Evolutionary conservation across 495 filamentous ascomycete species (phyloP), one percentile per base, ranked within the genome.

Genomic region (Barbatosphaeria neglecta): DNA sequence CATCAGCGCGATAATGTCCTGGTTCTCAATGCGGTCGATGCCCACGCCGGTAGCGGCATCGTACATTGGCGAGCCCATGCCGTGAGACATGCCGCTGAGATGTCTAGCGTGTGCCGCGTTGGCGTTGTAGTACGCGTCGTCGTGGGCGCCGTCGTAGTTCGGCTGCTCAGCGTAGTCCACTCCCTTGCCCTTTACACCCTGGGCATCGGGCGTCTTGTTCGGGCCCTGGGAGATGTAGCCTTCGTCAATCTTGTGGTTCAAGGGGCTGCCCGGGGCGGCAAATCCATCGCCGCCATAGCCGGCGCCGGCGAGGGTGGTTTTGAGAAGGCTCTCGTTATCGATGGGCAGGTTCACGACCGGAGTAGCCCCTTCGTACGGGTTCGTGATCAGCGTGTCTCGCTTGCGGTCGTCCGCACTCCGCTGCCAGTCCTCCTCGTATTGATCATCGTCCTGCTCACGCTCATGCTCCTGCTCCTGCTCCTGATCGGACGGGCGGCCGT

Each of bases 1-100:
- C 92, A 99, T 97, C 22, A 99, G 69, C 35, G 92, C 89, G 51
- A 97, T 82, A 55, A 99, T 93, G 60, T 99, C 93, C 65, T 95
- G 90, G 6, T 87, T 95, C 62, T 99, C 82, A 47, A 99, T 99
- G 33, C 82, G 74, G 50, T 97, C 90, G 49, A 95, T 85, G 25
- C 90, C 90, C 42, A 74, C 78, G 22, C 93, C 92, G 6, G 87
- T 95, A 18, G 90, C 76, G 50, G 86, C 82, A 60, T 97, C 92
- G 56, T 96, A 97, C 16, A 96, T 65, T 6, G 89, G 90, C 9
- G 87, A 90, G 27, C 76, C 79, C 80, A 89, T 84, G 15, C 84
- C 85, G 54, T 95, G 88, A 15, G 92, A 95, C 63, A 93, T 85
- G 16, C 87, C 90, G 54, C 88, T 95, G 37, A 92, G 64, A 52